These are phyloP conservation scores for Angomonas ambiguus DNA, from an alignment of 208 protist genomes.

Conservation along the genomic window DNA sequence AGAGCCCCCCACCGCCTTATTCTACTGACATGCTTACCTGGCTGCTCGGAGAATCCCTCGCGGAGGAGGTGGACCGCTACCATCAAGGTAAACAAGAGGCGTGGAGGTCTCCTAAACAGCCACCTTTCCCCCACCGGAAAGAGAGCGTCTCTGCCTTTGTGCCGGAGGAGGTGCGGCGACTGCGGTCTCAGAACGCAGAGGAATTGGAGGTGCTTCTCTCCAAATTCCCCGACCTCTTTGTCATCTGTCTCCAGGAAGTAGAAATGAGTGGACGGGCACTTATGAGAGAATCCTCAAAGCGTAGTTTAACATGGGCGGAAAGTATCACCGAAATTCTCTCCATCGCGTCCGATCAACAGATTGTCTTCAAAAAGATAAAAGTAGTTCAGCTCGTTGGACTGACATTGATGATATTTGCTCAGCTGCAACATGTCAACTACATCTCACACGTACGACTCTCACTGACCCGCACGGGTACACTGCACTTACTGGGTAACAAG, in stretches of 20 bases:
- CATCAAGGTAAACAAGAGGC: neutral
- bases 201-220: conserved; percentile 20
- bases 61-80: neutral
- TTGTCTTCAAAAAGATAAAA: conserved; percentile 57
- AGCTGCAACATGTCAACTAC: conserved; percentile 48
- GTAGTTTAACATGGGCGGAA: conserved; percentile 53
- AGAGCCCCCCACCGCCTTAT: conserved; percentile 36
- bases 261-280: conserved; percentile 78
- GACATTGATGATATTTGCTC: conserved; percentile 63
- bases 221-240: conserved; percentile 68
- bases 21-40: conserved; percentile 31
- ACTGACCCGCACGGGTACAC: conserved; percentile 68
- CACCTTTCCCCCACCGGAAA: neutral
- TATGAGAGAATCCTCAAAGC: conserved; percentile 62
- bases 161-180: neutral
- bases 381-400: conserved; percentile 77
- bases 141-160: neutral
- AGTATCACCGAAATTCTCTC: conserved; percentile 54
- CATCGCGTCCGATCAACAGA: conserved; percentile 26
- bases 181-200: no score
- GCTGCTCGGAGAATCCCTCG: conserved; percentile 37
- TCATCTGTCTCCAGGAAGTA: conserved; percentile 82
- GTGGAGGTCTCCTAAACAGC: neutral
- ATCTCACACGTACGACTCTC: conserved; percentile 66
- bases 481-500: conserved; percentile 88